A percentile compares a stretch with the other conserved stretches of the same genome.
These are phyloP conservation scores for Thyridium curvatum DNA, from an alignment of 2,329 filamentous ascomycete genomes.

Conservation along the genomic window DNA sequence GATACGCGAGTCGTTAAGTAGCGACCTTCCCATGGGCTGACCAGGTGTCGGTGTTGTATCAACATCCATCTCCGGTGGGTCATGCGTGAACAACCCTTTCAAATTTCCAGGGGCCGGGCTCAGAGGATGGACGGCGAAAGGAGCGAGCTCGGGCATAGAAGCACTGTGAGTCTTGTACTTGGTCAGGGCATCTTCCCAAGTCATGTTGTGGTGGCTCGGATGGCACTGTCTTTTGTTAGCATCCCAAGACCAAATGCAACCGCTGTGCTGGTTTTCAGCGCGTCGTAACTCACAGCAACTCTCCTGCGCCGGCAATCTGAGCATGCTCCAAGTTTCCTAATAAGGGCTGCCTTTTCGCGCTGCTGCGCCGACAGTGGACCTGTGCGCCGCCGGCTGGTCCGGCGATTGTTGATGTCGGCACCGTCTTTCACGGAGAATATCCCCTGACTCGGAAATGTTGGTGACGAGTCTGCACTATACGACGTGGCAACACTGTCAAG, in stretches of 20 bases:
- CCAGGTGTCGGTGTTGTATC: conserved; percentile 30
- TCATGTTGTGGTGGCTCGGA: conserved; percentile 54
- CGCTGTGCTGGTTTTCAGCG: conserved; percentile 8
- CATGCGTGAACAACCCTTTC: conserved; percentile 34
- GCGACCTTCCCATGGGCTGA: conserved; percentile 26
- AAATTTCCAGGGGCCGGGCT: conserved; percentile 36
- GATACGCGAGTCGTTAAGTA: conserved; percentile 40
- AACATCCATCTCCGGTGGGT: conserved; percentile 50
- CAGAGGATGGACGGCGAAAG: conserved; percentile 30
- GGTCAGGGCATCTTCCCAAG: conserved; percentile 50
- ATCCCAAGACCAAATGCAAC: not conserved
- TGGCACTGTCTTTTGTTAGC: conserved; percentile 36
- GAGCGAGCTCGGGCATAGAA: conserved; percentile 39
- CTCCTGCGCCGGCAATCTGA: conserved; percentile 47
- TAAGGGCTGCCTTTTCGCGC: conserved; percentile 52
- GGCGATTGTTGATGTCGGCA: conserved; percentile 45
- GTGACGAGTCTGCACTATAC: conserved; percentile 48
- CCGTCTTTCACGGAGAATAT: conserved; percentile 52
- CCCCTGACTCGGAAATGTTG: conserved; percentile 37
- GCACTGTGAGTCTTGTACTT: conserved; percentile 51
- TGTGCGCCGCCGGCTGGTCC: conserved; percentile 51
- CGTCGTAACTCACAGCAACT: conserved; percentile 46
- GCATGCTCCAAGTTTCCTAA: conserved; percentile 54
- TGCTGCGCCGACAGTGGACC: conserved; percentile 52
- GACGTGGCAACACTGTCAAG: conserved; percentile 42